phyloP scores from a whole-genome alignment of 176 grass and related monocot genomes.

The Chrysopogon serrulatus region DNA sequence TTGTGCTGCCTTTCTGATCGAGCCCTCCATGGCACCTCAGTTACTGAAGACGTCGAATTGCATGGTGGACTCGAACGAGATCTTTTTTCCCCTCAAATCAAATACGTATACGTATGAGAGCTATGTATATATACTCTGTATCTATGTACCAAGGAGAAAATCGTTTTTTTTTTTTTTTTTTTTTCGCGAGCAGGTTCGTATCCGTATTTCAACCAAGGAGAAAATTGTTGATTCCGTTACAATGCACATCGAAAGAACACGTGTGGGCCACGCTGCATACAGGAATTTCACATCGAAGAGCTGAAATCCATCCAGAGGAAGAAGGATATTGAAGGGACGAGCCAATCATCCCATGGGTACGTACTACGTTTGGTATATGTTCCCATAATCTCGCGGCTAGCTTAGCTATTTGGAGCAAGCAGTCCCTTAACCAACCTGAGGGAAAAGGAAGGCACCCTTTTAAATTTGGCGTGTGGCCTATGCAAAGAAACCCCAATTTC shows the following conservation, averaged over 20 bases:
- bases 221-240: too few species aligned
- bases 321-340: neutral
- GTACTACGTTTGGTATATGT: conserved; percentile 20
- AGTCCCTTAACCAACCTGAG: conserved; percentile 16
- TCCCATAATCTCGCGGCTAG: neutral
- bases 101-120: too few species aligned
- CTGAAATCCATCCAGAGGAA: neutral
- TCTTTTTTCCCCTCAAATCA: too few species aligned
- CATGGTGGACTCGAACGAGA: neutral
- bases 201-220: too few species aligned
- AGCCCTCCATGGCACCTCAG: too few species aligned
- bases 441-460: conserved; percentile 12
- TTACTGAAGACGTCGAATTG: neutral
- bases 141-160: too few species aligned
- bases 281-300: neutral
- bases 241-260: too few species aligned
- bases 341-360: neutral
- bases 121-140: too few species aligned
- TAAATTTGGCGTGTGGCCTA: neutral
- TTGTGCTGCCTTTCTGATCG: too few species aligned
- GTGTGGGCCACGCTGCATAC: too few species aligned
- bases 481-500: neutral
- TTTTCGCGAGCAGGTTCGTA: too few species aligned
- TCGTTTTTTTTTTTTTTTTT: too few species aligned
- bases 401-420: conserved; percentile 3